phyloP scores from a whole-genome alignment of 306 rosid species.

The Cucurbita maxima region DNA sequence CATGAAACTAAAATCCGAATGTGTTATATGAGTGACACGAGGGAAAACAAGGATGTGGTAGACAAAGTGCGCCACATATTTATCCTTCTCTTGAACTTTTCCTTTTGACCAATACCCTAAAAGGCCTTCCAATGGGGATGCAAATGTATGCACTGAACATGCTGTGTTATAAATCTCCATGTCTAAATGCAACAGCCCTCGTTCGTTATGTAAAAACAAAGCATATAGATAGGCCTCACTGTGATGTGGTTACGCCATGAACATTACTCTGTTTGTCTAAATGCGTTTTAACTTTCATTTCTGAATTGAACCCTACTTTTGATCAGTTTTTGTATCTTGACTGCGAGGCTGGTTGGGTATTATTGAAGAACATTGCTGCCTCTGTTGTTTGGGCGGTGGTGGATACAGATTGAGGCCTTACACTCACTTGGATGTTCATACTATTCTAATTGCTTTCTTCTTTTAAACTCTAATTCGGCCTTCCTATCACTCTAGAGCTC shows the following conservation, averaged over 20 bases:
- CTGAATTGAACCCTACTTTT: constrained; percentile 3
- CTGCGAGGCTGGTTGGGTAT: neutral
- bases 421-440: neutral
- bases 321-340: neutral
- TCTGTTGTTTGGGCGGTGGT: neutral
- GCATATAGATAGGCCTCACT: neutral
- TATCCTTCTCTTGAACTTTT: constrained; percentile 9
- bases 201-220: neutral
- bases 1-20: constrained; percentile 21
- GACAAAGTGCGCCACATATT: constrained; percentile 14
- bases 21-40: constrained; percentile 10
- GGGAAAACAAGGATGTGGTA: constrained; percentile 8
- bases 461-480: neutral
- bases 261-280: constrained; percentile 1
- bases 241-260: constrained; percentile 1
- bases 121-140: neutral
- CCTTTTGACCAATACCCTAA: neutral
- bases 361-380: neutral
- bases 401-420: neutral
- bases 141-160: neutral
- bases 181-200: constrained; percentile 3
- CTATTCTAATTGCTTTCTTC: neutral
- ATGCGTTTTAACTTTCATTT: constrained; percentile 1
- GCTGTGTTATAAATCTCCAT: neutral
- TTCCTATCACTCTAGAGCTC: neutral